Evolutionary conservation across 306 rosid genomes (phyloP), one percentile per base, ranked within the genome.

Genomic region (Prunus padus): DNA sequence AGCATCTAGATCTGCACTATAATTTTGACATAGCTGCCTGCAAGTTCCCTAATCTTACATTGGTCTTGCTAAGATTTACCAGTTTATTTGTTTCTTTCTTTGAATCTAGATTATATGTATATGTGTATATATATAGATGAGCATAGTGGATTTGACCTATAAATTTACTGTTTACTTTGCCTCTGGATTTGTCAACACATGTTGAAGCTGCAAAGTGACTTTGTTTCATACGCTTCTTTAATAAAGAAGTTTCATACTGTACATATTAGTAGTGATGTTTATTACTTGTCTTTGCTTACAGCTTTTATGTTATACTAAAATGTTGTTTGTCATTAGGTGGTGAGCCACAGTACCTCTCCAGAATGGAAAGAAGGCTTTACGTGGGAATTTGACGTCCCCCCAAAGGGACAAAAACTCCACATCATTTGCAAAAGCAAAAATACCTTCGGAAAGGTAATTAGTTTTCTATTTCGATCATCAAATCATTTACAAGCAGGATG

Each of bases 291-390:
- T 8, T 26, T 11, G 37, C 68, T 45, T 66, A 26, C 52, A 67
- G 76, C 68, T 26, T 46, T 37, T 9, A 37, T 16, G 20, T 20
- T 59, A 59, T 47, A 7, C 61, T 76, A 31, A 76, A 42, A 45
- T 79, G 63, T 12, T 56, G 28, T 56, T 62, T 26, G 47, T 44
- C 65, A 63, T 8, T 76, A 95, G 98, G 96, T 95, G 3, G 94
- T 95, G 80, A 91, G 85, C 88, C 97, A 89, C 67, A 89, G 89
- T 81, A 86, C 86, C 47, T 89, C 92, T 55, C 98, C 98, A 19
- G 98, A 95, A 82, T 95, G 98, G 98, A 87, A 95, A 79, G 98
- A 95, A 92, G 97, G 98, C 30, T 95, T 95, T 89, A 90, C 93
- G 0, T 95, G 98, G 98, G 97, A 88, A 57, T 95, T 92, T 75